Base-by-base conservation (phyloP, 768 basidiomycete genomes). In the Daedaleopsis nitida region DNA sequence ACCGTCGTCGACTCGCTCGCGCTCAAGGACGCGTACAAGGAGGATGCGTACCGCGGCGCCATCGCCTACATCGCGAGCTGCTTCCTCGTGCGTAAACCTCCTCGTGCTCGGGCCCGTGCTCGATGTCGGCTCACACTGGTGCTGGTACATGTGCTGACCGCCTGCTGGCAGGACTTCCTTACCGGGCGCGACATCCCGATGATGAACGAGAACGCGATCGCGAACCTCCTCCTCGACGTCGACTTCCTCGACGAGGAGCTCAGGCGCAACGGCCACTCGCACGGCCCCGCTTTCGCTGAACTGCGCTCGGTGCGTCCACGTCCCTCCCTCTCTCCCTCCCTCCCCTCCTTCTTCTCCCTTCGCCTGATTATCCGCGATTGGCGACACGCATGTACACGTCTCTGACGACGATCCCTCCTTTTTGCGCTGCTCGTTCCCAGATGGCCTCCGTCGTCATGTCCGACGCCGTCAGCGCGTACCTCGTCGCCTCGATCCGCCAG, bases 1-100 rank as follows among this genome's bases (percentile, higher is more conserved):
- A 97, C 96, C 1, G 92, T 97, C 57, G 94, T 99, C 51, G 97
- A 98, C 73, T 93, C 86, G 60, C 86, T 89, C 66, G 84, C 82
- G 61, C 86, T 98, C 76, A 88, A 91, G 58, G 91, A 95, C 58
- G 75, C 77, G 11, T 89, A 94, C 77, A 96, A 95, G 75, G 91
- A 94, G 55, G 87, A 92, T 65, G 93, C 92, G 11, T 99, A 97
- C 73, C 85, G 84, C 64, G 89, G 86, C 47, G 96, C 97, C 14
- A 79, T 96, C n/a, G 80, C 84, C 35, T 93, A 97, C 69, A 92
- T 97, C 59, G 88, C 92, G 0, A 86, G 88, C 58, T 92, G 88
- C 60, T 78, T 98, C 34, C 92, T 95, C 88, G 97, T 98, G 59
- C 57, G 86, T 75, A 11, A 11, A n/a, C n/a, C n/a, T n/a, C n/a